These are phyloP conservation scores for Pezicula carpinea DNA, from an alignment of 2,329 filamentous ascomycete genomes.

Conservation along the genomic window DNA sequence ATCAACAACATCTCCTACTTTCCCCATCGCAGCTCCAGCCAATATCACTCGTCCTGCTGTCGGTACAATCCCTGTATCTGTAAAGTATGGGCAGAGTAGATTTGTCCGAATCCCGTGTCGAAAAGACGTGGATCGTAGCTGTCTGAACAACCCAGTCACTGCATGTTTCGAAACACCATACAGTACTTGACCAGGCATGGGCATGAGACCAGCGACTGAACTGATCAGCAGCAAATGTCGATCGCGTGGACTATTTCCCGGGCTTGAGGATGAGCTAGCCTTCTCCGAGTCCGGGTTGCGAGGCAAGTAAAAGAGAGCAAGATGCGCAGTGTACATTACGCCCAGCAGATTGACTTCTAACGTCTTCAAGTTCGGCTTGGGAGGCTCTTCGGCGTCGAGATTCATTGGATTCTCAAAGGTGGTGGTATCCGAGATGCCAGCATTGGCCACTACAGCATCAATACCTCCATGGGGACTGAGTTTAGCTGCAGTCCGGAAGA, in stretches of 20 bases:
- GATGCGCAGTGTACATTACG: slow-evolving; percentile 59
- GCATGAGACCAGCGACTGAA: slow-evolving; percentile 52
- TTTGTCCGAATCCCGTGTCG: slow-evolving; percentile 55
- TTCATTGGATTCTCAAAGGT: slow-evolving; percentile 39
- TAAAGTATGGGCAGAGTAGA: slow-evolving; percentile 63
- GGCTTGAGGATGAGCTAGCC: slow-evolving; percentile 28
- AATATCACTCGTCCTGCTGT: slow-evolving; percentile 43
- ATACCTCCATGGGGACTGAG: slow-evolving; percentile 51
- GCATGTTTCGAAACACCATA: slow-evolving; percentile 63
- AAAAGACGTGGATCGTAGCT: slow-evolving; percentile 46
- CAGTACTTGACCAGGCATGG: slow-evolving; percentile 40
- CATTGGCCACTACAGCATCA: slow-evolving; percentile 63
- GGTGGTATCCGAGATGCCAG: slow-evolving; percentile 48
- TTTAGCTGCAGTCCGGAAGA: slow-evolving; percentile 55
- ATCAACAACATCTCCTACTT: slow-evolving; percentile 55
- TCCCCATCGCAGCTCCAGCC: slow-evolving; percentile 50
- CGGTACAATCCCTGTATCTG: slow-evolving; percentile 55
- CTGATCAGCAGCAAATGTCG: slow-evolving; percentile 59
- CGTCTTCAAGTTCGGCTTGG: slow-evolving; percentile 45
- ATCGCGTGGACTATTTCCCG: slow-evolving; percentile 37
- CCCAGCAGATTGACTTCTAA: slow-evolving; percentile 61
- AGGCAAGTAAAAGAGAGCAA: slow-evolving; percentile 56
- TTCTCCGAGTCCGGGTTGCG: slow-evolving; percentile 39
- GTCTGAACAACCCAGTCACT: slow-evolving; percentile 59
- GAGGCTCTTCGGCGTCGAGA: slow-evolving; percentile 40